Base-by-base conservation (phyloP, 2,329 filamentous ascomycete species). In the Talaromyces sp. region DNA sequence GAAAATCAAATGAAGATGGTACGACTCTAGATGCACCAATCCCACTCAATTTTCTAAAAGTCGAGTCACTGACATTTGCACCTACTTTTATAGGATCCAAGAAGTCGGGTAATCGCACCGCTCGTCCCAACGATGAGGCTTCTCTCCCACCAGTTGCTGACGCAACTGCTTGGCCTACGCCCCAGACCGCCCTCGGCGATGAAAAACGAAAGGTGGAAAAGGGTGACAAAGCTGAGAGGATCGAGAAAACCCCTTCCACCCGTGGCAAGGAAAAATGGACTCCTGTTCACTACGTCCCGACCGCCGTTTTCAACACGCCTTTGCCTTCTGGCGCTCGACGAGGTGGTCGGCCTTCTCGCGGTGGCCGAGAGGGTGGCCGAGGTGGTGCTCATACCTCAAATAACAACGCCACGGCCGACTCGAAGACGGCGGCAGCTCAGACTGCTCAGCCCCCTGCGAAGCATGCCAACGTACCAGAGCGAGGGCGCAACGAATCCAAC, bases 91-190 rank as follows among this genome's bases (percentile, higher is more conserved):
- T 52, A 69, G 66, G 61, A 46, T 61, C 64, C 17, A 69, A 63
- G 60, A 69, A 68, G 59, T 55, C 59, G 49, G 60, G 56, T 50
- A 54, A 60, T 38, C 64, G 63, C 46, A 58, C 32, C 21, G 59
- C 59, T 54, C 65, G 65, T 31, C 54, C 60, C 7, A 50, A 56
- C 4, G 64, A 64, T 49, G 60, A 63, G 52, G 63, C 60, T 50
- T 71, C 77, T 49, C 80, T 84, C 35, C 90, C 90, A 27, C 82
- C 90, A 2, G 88, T 91, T 53, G 86, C 84, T 61, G 93, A 98
- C 73, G 83, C 90, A 55, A 80, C 86, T 58, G 87, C 87, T 21
- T 99, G 95, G 95, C 95, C 95, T 17, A 98, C 93, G 2, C 92
- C 92, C 0, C 91, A 96, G 67, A 87, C 82, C 55, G 89, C 87